Percentiles rank a stretch among this genome's conserved stretches.
phyloP scores from a whole-genome alignment of 768 basidiomycete species.

The Candolleomyces aberdarensis region DNA sequence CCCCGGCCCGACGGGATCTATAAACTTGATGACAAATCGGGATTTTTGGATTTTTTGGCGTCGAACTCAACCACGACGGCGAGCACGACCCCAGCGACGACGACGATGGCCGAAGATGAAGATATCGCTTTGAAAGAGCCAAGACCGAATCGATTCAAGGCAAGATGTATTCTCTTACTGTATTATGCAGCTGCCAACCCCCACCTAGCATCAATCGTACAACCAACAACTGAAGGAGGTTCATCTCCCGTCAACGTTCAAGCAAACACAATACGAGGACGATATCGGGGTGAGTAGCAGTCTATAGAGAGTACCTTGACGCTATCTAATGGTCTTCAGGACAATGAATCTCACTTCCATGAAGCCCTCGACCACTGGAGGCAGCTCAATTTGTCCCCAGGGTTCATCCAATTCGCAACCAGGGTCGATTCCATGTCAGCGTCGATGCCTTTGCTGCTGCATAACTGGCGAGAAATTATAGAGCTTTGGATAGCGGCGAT shows the following conservation, averaged over 20 bases:
- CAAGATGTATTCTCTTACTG: conserved; percentile 12
- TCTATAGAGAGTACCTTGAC: background rate
- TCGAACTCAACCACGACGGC: background rate
- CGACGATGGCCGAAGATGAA: conserved; percentile 17
- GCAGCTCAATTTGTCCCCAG: conserved; percentile 75
- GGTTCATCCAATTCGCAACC: conserved; percentile 69
- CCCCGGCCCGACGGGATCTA: background rate
- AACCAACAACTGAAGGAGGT: conserved; percentile 63
- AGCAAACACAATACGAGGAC: conserved; percentile 51
- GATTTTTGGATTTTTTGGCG: background rate
- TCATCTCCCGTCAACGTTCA: conserved; percentile 66
- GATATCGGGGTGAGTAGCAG: conserved; percentile 51
- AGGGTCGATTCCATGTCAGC: conserved; percentile 58
- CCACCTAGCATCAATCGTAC: conserved; percentile 70
- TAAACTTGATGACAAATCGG: background rate
- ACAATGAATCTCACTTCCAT: conserved; percentile 78
- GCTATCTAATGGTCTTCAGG: conserved; percentile 37
- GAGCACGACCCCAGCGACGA: background rate
- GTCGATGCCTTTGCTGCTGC: conserved; percentile 78
- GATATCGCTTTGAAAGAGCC: conserved; percentile 25
- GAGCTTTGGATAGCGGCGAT: conserved; percentile 61
- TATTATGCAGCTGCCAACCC: background rate
- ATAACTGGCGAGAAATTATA: conserved; percentile 72
- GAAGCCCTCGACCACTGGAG: conserved; percentile 70
- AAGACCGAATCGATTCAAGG: conserved; percentile 49